phyloP scores from a whole-genome alignment of 139 green algal species.

The Coccomyxa sp. region DNA sequence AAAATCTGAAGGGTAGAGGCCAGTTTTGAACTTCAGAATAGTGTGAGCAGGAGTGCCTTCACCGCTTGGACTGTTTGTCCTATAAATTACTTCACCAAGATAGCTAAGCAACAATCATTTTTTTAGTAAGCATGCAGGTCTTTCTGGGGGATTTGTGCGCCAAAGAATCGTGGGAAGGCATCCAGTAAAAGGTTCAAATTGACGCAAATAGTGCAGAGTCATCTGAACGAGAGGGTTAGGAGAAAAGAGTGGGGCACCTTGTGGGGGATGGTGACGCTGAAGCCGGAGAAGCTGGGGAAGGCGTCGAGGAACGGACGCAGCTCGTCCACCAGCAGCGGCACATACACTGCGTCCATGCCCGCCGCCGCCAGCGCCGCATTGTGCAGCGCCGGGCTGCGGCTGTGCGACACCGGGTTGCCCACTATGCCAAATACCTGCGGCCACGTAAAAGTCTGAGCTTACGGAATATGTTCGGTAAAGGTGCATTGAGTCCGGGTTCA shows the following conservation, averaged over 20 bases:
- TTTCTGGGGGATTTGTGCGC: not conserved
- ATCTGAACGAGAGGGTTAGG: not conserved
- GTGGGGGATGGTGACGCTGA: slow-evolving; percentile 96
- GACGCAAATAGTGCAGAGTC: not conserved
- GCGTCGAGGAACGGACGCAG: slow-evolving; percentile 70
- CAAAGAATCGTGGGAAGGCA: not conserved
- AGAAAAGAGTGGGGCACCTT: slow-evolving; percentile 38
- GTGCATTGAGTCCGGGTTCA: no score
- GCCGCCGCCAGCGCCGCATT: slow-evolving; percentile 68
- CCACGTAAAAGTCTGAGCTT: not conserved
- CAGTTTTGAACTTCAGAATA: no score
- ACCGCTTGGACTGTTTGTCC: no score
- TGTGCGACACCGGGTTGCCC: slow-evolving; percentile 86
- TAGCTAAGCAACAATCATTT: no score
- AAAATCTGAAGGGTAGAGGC: no score
- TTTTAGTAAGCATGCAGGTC: no score
- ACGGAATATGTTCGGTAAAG: no score
- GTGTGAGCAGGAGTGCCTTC: no score
- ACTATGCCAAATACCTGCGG: slow-evolving; percentile 76
- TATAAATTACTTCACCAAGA: no score
- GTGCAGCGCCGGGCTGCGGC: slow-evolving; percentile 79
- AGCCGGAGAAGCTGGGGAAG: slow-evolving; percentile 69
- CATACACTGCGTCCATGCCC: slow-evolving; percentile 85
- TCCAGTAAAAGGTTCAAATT: not conserved
- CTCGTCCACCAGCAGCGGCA: slow-evolving; percentile 93